Base-by-base conservation (phyloP, 768 basidiomycete species). In the Suillus occidentalis region DNA sequence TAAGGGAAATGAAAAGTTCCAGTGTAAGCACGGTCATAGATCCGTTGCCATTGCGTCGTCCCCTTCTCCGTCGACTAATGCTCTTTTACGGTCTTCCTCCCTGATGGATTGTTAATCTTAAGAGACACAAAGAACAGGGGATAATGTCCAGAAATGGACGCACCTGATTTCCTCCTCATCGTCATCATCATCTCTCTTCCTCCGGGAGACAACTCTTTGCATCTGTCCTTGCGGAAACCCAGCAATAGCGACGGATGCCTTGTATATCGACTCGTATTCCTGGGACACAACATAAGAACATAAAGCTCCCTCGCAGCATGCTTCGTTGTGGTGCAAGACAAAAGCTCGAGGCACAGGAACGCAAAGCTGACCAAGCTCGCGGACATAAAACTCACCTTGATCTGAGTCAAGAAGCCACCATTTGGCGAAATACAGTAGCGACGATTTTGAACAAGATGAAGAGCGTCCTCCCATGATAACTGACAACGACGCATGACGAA, bases 221-320 rank as follows among this genome's bases (percentile, higher is more conserved):
- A 72, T 69, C 4, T 74, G 72, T 37, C 76, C 78, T 16, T 74
- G 67, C 0, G 88, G 87, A 70, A 85, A 90, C 3, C 80, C 77
- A 6, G 87, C 86, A 39, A 94, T 83, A 0, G 91, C 91, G 28
- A 86, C 80, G 63, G 81, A 86, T 10, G 95, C 95, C 70, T 86
- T 88, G 74, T 95, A 93, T 72, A 97, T 97, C 5, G 94, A 91
- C 76, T 96, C 93, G 68, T 95, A 97, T 80, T 95, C 95, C 94
- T 95, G 52, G 49, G 22, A n/a, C 14, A 25, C 13, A 57, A 22
- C 63, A 55, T 65, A 18, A 60, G 42, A 47, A 47, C 67, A 45
- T 60, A 59, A 49, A 22, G 55, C 16, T 60, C 18, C 31, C 12
- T 39, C n/a, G 22, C 14, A 22, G 9, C 25, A 13, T 1, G 14